Percentiles rank a stretch among this genome's conserved stretches.
phyloP scores from a whole-genome alignment of 352 stramenopile genomes.

The Phytopythium ostracodes region DNA sequence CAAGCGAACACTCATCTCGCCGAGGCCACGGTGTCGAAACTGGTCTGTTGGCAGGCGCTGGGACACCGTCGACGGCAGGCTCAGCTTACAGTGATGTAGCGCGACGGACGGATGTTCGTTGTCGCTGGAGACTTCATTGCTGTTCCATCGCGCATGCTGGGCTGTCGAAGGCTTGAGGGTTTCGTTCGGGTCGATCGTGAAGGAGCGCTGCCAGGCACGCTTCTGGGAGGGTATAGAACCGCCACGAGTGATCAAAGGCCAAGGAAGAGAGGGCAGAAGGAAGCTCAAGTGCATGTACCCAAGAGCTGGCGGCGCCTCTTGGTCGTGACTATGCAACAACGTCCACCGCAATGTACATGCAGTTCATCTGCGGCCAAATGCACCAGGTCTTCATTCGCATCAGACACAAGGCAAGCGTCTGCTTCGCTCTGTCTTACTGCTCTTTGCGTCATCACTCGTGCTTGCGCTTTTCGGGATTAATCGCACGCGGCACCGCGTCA shows the following conservation, averaged over 20 bases:
- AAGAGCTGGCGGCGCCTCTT: not conserved
- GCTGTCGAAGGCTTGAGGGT: no score
- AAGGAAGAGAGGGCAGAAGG: not conserved
- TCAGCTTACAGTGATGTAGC: no score
- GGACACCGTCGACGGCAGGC: no score
- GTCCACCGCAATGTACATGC: not conserved
- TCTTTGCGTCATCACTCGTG: slow-evolving; percentile 14
- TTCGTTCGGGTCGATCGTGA: no score
- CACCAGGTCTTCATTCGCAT: not conserved
- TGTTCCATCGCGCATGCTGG: no score
- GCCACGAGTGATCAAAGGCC: not conserved
- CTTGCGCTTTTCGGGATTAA: slow-evolving; percentile 18
- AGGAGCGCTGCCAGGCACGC: not conserved
- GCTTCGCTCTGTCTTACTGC: not conserved
- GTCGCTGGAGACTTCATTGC: no score
- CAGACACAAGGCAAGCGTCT: not conserved
- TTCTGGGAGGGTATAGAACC: not conserved
- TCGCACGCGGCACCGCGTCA: not conserved
- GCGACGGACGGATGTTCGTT: no score
- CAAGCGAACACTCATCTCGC: no score
- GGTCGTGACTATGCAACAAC: not conserved
- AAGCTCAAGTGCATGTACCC: not conserved
- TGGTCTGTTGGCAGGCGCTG: no score
- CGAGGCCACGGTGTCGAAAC: no score
- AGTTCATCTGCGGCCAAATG: not conserved